A percentile compares a stretch with the other conserved stretches of the same genome.
Evolutionary conservation across 2,329 filamentous ascomycete genomes (phyloP).

Genomic region (Amphichorda felina): DNA sequence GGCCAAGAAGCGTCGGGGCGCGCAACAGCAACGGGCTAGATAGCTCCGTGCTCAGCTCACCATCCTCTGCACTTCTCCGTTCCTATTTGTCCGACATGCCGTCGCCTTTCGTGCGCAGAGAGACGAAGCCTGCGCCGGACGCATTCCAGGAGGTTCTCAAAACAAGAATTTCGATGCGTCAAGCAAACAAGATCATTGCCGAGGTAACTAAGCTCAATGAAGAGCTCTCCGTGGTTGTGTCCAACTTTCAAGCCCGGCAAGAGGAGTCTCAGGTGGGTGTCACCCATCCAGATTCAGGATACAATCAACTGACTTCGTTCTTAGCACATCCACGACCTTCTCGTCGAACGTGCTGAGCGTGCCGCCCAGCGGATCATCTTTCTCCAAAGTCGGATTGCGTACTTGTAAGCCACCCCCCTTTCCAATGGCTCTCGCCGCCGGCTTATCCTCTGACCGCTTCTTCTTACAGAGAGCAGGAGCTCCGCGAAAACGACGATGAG

Average conservation of each 20-base stretch:
- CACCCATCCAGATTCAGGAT: no score
- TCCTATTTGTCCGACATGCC: slow-evolving; percentile 21
- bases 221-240: slow-evolving; percentile 36
- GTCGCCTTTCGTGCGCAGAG: slow-evolving; percentile 18
- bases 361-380: slow-evolving; percentile 47
- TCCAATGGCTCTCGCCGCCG: neutral
- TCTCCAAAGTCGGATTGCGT: slow-evolving; percentile 44
- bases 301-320: neutral
- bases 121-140: slow-evolving; percentile 11
- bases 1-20: slow-evolving; percentile 8
- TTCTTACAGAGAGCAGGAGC: slow-evolving; percentile 37
- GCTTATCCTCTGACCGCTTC: slow-evolving; percentile 5
- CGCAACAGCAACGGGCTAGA: slow-evolving; percentile 6
- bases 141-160: no score
- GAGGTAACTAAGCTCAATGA: slow-evolving; percentile 30
- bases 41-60: slow-evolving; percentile 9
- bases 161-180: slow-evolving; percentile 17
- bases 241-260: slow-evolving; percentile 39
- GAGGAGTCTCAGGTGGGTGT: slow-evolving; percentile 45
- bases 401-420: slow-evolving; percentile 33
- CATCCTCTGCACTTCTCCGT: slow-evolving; percentile 25
- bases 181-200: slow-evolving; percentile 24
- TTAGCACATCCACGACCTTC: slow-evolving; percentile 49
- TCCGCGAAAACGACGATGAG: slow-evolving; percentile 45
- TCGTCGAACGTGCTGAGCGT: slow-evolving; percentile 44